Evolutionary conservation across 306 rosid genomes (phyloP).

Genomic region (Cajanus cajan): DNA sequence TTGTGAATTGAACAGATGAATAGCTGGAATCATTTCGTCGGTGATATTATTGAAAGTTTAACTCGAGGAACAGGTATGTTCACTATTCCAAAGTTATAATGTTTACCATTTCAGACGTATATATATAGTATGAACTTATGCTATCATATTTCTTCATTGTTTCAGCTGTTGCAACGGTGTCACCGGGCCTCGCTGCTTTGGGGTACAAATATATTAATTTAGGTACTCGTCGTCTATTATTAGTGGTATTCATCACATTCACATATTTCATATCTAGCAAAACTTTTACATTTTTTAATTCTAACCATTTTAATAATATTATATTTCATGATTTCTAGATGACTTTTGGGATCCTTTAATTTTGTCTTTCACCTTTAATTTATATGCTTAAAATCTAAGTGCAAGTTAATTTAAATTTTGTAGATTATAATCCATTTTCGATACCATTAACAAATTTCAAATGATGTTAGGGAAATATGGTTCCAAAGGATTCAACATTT

Average conservation of each 20-base stretch:
- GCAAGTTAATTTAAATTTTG: neutral
- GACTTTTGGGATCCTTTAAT: slow-evolving; percentile 62
- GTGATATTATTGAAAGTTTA: slow-evolving; percentile 54
- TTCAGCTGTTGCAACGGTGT: slow-evolving; percentile 71
- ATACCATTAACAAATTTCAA: neutral
- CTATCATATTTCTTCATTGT: neutral
- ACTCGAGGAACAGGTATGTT: slow-evolving; percentile 53
- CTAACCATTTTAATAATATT: too few relatives aligned
- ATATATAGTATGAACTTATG: neutral
- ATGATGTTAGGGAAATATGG: slow-evolving; percentile 58
- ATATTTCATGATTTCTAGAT: slow-evolving; percentile 38
- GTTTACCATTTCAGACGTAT: neutral
- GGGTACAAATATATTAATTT: slow-evolving; percentile 63
- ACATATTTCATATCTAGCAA: too few relatives aligned
- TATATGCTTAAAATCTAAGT: neutral
- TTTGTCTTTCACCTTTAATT: neutral
- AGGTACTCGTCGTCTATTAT: slow-evolving; percentile 25
- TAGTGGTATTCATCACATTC: too few relatives aligned
- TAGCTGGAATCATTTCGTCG: slow-evolving; percentile 69
- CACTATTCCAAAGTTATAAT: neutral
- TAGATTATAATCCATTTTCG: neutral
- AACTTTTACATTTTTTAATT: too few relatives aligned
- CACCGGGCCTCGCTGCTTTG: slow-evolving; percentile 55
- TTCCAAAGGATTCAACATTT: slow-evolving; percentile 51
- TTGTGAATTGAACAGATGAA: slow-evolving; percentile 36